Evolutionary conservation across 345 rosid species (phyloP).

Genomic region (Brassica juncea): DNA sequence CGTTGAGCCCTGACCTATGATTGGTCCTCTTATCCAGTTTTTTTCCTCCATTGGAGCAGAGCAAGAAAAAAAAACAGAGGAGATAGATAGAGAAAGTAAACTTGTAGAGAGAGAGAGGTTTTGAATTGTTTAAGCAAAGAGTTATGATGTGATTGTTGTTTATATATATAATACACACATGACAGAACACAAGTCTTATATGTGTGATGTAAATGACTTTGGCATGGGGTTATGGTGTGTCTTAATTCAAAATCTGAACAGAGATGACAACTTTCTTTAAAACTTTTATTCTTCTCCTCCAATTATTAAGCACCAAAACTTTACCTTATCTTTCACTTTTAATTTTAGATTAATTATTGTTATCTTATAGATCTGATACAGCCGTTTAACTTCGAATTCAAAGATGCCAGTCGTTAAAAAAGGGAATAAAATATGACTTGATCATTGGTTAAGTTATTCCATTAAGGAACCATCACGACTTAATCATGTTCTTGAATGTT

Average conservation of each 20-base stretch:
- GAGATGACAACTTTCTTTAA: conserved; percentile 23
- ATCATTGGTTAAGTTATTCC: conserved; percentile 28
- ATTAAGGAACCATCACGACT: conserved; percentile 25
- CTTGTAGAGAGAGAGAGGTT: conserved; percentile 16
- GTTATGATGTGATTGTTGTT: conserved; percentile 34
- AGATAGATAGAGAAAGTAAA: not conserved
- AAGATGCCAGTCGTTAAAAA: conserved; percentile 21
- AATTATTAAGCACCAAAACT: conserved; percentile 40
- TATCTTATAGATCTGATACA: conserved; percentile 35
- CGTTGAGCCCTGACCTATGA: conserved; percentile 82
- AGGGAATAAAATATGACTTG: conserved; percentile 10
- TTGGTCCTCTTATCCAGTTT: conserved; percentile 78
- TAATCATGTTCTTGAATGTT: conserved; percentile 30
- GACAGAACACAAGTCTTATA: not conserved
- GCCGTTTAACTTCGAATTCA: conserved; percentile 42
- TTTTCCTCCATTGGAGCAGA: conserved; percentile 39
- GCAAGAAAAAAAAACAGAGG: conserved; percentile 27
- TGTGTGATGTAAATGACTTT: conserved; percentile 34
- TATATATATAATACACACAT: conserved; percentile 14
- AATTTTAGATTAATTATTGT: conserved; percentile 17
- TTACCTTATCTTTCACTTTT: conserved; percentile 43
- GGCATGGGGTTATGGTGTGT: conserved; percentile 43
- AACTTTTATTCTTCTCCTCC: conserved; percentile 22
- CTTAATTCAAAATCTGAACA: conserved; percentile 36
- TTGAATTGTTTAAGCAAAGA: conserved; percentile 32